Percentiles rank a stretch among this genome's conserved stretches.
These are phyloP conservation scores for Candida ulmi DNA, from an alignment of 805 yeast genomes.

Conservation along the genomic window DNA sequence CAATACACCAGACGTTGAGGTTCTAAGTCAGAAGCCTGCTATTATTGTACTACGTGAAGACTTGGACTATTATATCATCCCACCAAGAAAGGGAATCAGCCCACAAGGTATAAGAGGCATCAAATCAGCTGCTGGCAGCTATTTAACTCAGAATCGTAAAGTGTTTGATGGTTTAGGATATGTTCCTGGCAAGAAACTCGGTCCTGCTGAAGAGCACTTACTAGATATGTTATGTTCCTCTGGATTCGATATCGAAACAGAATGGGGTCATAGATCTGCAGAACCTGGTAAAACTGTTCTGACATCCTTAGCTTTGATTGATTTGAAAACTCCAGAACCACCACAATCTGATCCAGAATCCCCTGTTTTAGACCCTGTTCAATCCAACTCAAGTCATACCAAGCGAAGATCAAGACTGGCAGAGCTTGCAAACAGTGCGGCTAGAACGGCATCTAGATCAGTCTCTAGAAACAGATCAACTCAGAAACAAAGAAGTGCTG, in stretches of 20 bases:
- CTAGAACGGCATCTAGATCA: slow-evolving; percentile 35
- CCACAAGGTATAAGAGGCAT: slow-evolving; percentile 58
- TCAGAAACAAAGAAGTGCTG: slow-evolving; percentile 29
- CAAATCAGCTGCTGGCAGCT: slow-evolving; percentile 69
- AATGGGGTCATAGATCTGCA: slow-evolving; percentile 87
- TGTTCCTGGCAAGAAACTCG: slow-evolving; percentile 46
- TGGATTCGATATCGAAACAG: slow-evolving; percentile 62
- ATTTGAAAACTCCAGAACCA: slow-evolving; percentile 35
- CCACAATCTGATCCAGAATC: slow-evolving; percentile 19
- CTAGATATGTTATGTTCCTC: slow-evolving; percentile 92
- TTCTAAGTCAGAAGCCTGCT: slow-evolving; percentile 77
- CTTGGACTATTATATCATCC: slow-evolving; percentile 86
- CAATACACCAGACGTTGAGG: slow-evolving; percentile 49
- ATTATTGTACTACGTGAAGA: slow-evolving; percentile 91
- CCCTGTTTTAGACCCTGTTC: slow-evolving; percentile 38
- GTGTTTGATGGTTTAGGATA: slow-evolving; percentile 82
- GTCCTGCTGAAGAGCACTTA: slow-evolving; percentile 91
- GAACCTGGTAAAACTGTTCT: slow-evolving; percentile 88
- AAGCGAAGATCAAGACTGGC: slow-evolving; percentile 53
- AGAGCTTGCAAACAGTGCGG: slow-evolving; percentile 48
- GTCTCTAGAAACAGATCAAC: background rate
- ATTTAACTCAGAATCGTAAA: slow-evolving; percentile 46
- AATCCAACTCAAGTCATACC: slow-evolving; percentile 29
- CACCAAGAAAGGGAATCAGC: slow-evolving; percentile 55
- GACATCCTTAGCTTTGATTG: slow-evolving; percentile 71